Conservation (phyloP, 352 stramenopile genomes). For the Phytophthora capsici region DNA sequence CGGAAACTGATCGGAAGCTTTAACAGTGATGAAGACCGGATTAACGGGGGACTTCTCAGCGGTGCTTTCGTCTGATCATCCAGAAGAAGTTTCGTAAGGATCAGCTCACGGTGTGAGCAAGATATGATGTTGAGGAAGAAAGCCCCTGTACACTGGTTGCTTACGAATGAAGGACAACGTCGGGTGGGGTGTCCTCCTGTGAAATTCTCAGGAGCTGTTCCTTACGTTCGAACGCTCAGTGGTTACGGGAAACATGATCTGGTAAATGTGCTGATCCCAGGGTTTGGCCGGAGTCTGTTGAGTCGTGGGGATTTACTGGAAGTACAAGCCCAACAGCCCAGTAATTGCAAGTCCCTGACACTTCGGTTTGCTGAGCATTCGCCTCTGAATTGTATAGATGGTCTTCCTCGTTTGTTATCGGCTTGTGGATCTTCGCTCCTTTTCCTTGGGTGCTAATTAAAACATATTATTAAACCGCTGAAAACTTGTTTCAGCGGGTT, state of each 20-base stretch:
- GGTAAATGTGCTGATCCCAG: slow-evolving; percentile 23
- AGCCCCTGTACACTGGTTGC: slow-evolving; percentile 6
- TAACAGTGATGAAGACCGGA: too few species aligned
- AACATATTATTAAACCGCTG: too few species aligned
- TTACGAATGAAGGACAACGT: background rate
- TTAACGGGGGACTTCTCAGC: slow-evolving; percentile 8
- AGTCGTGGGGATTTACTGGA: slow-evolving; percentile 4
- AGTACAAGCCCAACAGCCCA: background rate
- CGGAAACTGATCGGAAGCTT: too few species aligned
- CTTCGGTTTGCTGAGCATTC: slow-evolving; percentile 7
- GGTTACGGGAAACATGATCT: slow-evolving; percentile 8
- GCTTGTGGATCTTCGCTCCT: slow-evolving; percentile 4
- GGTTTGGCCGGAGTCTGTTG: slow-evolving; percentile 12
- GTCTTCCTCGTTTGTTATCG: slow-evolving; percentile 4
- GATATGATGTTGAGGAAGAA: slow-evolving; percentile 14
- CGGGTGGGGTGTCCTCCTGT: background rate
- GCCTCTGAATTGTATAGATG: background rate
- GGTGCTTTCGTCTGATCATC: slow-evolving; percentile 10
- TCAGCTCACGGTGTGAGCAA: slow-evolving; percentile 3
- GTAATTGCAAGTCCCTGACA: slow-evolving; percentile 4
- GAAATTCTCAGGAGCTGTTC: slow-evolving; percentile 5
- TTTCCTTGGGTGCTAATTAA: too few species aligned
- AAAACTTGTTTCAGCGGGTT: too few species aligned
- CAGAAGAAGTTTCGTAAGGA: slow-evolving; percentile 19
- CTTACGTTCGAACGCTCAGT: slow-evolving; percentile 9